These are phyloP conservation scores for Oxalis stricta DNA, from an alignment of 441 rosid genomes.

Conservation along the genomic window DNA sequence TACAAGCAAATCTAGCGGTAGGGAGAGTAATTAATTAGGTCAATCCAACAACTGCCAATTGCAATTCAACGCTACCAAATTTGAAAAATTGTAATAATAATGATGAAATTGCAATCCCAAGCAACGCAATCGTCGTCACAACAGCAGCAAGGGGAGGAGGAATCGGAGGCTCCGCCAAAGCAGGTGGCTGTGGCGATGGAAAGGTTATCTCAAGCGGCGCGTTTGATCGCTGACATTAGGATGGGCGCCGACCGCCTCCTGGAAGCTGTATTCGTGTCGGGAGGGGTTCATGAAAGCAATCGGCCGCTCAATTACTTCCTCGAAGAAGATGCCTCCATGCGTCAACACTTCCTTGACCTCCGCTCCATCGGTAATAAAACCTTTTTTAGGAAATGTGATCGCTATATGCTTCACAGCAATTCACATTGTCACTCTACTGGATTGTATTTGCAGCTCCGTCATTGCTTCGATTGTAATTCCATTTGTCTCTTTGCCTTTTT, in stretches of 20 bases:
- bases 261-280: slow-evolving; percentile 61
- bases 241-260: slow-evolving; percentile 87
- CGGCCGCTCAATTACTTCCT: slow-evolving; percentile 44
- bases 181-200: slow-evolving; percentile 95
- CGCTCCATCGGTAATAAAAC: slow-evolving; percentile 45
- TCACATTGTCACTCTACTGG: too few relatives aligned
- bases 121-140: too few relatives aligned
- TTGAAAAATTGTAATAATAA: too few relatives aligned
- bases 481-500: background rate
- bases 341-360: slow-evolving; percentile 75
- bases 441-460: too few relatives aligned
- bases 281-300: slow-evolving; percentile 53
- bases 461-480: background rate
- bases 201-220: slow-evolving; percentile 72
- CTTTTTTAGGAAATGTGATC: too few relatives aligned
- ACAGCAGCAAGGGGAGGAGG: slow-evolving; percentile 15
- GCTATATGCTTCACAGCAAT: too few relatives aligned
- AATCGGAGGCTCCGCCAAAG: slow-evolving; percentile 90
- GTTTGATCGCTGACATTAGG: slow-evolving; percentile 78
- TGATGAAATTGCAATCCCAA: slow-evolving; percentile 9
- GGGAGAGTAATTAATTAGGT: too few relatives aligned
- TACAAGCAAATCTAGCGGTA: too few relatives aligned
- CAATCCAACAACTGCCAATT: too few relatives aligned
- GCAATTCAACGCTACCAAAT: too few relatives aligned
- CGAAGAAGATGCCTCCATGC: slow-evolving; percentile 76